These are phyloP conservation scores for Quercus phellos DNA, from an alignment of 331 rosid genomes.

Conservation along the genomic window DNA sequence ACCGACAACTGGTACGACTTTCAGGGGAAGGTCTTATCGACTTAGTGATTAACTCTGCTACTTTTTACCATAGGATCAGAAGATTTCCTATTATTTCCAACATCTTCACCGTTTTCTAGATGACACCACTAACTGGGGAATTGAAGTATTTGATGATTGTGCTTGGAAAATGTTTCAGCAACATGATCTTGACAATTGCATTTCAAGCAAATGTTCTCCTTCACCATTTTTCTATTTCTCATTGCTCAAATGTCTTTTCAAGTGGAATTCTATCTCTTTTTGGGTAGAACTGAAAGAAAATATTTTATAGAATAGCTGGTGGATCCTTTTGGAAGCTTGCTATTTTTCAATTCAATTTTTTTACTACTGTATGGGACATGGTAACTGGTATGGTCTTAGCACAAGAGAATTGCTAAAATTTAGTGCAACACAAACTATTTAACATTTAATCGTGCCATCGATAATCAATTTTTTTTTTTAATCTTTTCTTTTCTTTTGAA, in stretches of 20 bases:
- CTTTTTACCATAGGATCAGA: background rate
- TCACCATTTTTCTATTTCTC: background rate
- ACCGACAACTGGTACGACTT: constrained; percentile 46
- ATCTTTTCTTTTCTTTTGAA: too few species aligned
- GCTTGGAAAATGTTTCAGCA: background rate
- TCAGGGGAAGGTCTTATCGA: constrained; percentile 86
- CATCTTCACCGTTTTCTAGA: constrained; percentile 8
- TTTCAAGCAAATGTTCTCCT: background rate
- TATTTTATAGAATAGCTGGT: background rate
- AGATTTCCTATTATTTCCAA: constrained; percentile 4
- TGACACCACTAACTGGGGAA: constrained; percentile 24
- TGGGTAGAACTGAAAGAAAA: background rate
- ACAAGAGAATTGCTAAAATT: too few species aligned
- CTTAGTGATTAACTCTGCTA: constrained; percentile 33
- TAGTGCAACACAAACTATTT: too few species aligned
- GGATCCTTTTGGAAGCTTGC: background rate
- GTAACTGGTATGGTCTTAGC: too few species aligned
- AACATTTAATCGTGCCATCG: too few species aligned
- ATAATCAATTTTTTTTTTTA: too few species aligned
- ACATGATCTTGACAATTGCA: background rate
- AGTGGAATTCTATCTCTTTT: background rate
- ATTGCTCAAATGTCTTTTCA: background rate
- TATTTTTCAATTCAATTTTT: background rate
- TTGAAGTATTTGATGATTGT: background rate
- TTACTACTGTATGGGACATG: background rate